Base-by-base conservation (phyloP, 1,139 yeast species). In the Debaryomyces subglobosus region DNA sequence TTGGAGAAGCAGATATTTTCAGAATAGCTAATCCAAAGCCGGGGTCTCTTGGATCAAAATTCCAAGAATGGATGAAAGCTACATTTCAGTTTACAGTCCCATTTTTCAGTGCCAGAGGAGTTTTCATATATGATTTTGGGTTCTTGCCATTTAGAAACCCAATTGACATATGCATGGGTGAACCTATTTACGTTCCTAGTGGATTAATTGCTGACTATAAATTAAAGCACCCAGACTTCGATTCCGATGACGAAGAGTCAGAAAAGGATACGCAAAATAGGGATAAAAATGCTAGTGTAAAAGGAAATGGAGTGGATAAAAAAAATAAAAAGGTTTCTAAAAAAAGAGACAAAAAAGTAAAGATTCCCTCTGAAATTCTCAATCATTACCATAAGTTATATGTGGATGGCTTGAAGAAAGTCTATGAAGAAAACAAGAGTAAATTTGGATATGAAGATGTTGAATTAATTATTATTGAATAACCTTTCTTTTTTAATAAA, bases 71-170 rank as follows among this genome's bases (percentile, higher is more conserved):
- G 82, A 64, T 92, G 63, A 92, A 94, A 60, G 73, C 74, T 35
- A 76, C 71, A 37, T 78, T 85, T 50, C 94, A 92, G 3, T 94
- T 92, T 67, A 92, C 99, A 0, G 62, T 94, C 13, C 99, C 99
- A 1, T 81, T 94, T 50, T 88, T 94, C 70, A 87, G 91, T 62
- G 97, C 97, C 0, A 77, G 98, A 45, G 98, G 99, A 0, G 79
- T 94, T 0, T 91, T 94, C 68, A 90, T 92, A 59, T 89, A 92
- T 61, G 96, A 92, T 63, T 89, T 89, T 69, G 99, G 99, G 0
- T 72, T 94, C 37, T 69, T 95, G 53, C 98, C 99, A 1, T 92
- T 82, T 64, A 76, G 97, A 55, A 80, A 85, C 49, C 90, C 92
- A 0, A 86, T 94, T 48, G 79, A 89, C 55, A 79, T 92, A 21